Conservation (phyloP, 768 basidiomycete species). For the Lactifluus echinatus region DNA sequence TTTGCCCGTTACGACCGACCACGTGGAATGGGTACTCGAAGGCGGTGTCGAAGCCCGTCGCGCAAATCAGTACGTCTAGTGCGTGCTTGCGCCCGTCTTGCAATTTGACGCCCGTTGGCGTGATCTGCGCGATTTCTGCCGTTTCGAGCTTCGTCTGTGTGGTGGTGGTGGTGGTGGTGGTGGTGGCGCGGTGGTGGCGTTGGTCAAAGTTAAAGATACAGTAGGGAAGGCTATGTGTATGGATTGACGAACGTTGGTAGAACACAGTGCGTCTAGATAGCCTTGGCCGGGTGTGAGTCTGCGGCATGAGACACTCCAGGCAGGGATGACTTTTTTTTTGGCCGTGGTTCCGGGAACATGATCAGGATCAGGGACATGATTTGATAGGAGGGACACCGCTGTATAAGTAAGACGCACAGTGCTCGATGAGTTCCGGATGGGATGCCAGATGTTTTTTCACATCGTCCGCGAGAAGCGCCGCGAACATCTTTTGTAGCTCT, state of each 20-base stretch:
- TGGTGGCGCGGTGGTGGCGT: too few relatives aligned
- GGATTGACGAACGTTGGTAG: conserved; percentile 41
- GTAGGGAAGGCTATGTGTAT: background rate
- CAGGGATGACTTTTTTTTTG: conserved; percentile 56
- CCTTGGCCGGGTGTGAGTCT: conserved; percentile 62
- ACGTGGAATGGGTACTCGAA: conserved; percentile 42
- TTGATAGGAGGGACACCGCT: too few relatives aligned
- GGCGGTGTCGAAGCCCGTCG: conserved; percentile 51
- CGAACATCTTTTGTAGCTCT: conserved; percentile 30
- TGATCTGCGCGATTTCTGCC: conserved; percentile 42
- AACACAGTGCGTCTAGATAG: conserved; percentile 55
- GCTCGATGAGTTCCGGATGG: conserved; percentile 53
- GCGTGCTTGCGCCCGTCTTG: conserved; percentile 45
- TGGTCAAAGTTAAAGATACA: too few relatives aligned
- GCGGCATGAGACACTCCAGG: conserved; percentile 50
- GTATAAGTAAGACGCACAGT: conserved; percentile 30
- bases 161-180: too few relatives aligned
- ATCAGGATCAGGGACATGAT: too few relatives aligned
- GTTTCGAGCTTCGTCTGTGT: conserved; percentile 40
- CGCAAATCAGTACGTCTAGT: conserved; percentile 53
- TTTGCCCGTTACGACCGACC: conserved; percentile 43
- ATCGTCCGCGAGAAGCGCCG: conserved; percentile 29
- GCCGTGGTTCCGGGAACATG: too few relatives aligned
- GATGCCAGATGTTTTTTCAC: conserved; percentile 45
- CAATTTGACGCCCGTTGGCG: conserved; percentile 47